phyloP scores from a whole-genome alignment of 331 rosid genomes.

The Phaseolus coccineus region DNA sequence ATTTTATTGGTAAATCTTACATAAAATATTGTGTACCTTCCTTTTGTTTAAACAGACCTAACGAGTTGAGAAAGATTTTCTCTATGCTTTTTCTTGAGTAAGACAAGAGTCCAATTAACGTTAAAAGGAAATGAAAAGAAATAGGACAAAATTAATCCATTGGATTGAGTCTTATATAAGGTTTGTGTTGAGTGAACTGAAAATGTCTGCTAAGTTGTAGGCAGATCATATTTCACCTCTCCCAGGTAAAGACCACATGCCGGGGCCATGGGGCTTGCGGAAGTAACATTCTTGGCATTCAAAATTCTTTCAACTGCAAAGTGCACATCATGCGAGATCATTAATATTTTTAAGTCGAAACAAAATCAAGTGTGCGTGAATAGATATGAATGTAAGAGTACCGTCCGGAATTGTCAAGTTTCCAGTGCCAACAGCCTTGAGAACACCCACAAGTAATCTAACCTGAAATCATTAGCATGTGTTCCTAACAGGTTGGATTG shows the following conservation, averaged over 20 bases:
- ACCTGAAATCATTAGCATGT: conserved; percentile 58
- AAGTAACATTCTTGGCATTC: conserved; percentile 73
- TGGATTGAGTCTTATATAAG: neutral
- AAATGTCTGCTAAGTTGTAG: conserved; percentile 38
- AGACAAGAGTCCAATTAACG: no score
- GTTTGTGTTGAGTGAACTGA: neutral
- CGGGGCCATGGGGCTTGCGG: conserved; percentile 97
- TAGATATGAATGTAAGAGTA: conserved; percentile 32
- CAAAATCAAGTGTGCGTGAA: neutral
- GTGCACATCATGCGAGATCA: conserved; percentile 25
- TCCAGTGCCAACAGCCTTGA: conserved; percentile 84
- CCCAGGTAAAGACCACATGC: conserved; percentile 91
- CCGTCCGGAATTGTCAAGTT: conserved; percentile 72
- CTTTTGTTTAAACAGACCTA: neutral
- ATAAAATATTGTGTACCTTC: no score
- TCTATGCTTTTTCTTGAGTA: no score
- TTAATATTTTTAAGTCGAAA: conserved; percentile 17
- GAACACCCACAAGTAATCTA: conserved; percentile 90
- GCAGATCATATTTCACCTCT: conserved; percentile 79
- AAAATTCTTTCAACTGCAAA: conserved; percentile 83
- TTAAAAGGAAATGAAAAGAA: neutral
- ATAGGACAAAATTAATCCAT: neutral
- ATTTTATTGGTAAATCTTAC: no score
- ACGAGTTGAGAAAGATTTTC: no score
- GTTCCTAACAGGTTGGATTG: conserved; percentile 34